Percentiles rank a stretch among this genome's conserved stretches.
Evolutionary conservation across 225 moss, liverwort and hornwort species (phyloP).

Genomic region (Rhytidiadelphus loreus): DNA sequence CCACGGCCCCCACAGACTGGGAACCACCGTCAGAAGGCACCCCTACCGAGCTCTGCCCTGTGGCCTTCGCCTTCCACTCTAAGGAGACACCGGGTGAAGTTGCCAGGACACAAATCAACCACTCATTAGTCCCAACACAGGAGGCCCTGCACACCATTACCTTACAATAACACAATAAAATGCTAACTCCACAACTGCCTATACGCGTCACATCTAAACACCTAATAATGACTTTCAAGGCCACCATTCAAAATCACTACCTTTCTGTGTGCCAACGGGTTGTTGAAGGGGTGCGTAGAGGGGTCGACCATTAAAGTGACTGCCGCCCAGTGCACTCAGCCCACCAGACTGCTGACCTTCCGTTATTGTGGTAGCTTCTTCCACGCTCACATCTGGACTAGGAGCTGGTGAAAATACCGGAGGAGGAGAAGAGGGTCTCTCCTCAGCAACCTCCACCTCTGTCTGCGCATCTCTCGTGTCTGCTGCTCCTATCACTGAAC

Average conservation of each 20-base stretch:
- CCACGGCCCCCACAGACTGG: conserved; percentile 31
- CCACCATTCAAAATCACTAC: background rate
- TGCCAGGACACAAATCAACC: background rate
- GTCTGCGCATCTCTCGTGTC: conserved; percentile 25
- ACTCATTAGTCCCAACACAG: background rate
- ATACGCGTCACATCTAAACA: background rate
- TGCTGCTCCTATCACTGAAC: background rate
- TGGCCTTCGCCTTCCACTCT: conserved; percentile 74
- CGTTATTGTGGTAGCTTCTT: conserved; percentile 11
- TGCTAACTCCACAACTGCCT: background rate
- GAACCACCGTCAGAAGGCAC: conserved; percentile 16
- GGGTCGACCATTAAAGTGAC: conserved; percentile 54
- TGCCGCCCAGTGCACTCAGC: conserved; percentile 34
- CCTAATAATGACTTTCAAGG: background rate
- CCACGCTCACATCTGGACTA: conserved; percentile 13
- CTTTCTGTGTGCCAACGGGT: conserved; percentile 81
- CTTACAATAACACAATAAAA: background rate
- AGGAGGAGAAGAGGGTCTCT: conserved; percentile 25
- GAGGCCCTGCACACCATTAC: background rate
- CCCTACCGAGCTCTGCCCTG: conserved; percentile 27
- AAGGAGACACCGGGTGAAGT: conserved; percentile 21
- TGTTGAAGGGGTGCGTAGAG: conserved; percentile 59
- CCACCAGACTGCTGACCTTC: conserved; percentile 44
- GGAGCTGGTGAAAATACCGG: conserved; percentile 8
- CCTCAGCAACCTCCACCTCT: conserved; percentile 22